Conservation (phyloP, 2,329 filamentous ascomycete species). For the Claviceps monticola region DNA sequence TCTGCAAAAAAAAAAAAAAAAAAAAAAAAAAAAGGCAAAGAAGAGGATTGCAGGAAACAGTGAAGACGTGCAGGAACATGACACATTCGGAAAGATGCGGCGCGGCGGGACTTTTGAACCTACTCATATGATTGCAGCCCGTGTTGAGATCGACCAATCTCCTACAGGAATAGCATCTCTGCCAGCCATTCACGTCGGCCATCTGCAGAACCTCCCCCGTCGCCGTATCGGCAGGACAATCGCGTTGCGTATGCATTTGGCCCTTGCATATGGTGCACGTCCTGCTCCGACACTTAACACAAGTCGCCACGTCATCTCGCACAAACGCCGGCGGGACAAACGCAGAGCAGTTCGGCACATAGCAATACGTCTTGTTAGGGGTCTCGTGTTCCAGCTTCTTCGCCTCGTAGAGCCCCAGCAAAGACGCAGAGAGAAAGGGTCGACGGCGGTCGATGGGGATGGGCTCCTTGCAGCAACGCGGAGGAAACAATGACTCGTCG, state of each 20-base stretch:
- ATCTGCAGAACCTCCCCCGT: conserved; percentile 25
- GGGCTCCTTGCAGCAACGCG: conserved; percentile 32
- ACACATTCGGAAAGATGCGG: background rate
- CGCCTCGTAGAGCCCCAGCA: conserved; percentile 22
- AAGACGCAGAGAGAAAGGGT: conserved; percentile 20
- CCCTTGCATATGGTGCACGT: conserved; percentile 42
- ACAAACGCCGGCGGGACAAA: conserved; percentile 30
- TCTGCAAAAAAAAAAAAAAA: background rate
- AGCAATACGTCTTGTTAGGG: conserved; percentile 37
- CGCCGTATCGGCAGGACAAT: conserved; percentile 32
- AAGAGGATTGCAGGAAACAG: background rate
- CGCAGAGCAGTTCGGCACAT: conserved; percentile 23
- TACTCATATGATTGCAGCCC: conserved; percentile 46
- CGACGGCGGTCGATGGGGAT: conserved; percentile 24
- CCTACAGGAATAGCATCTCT: conserved; percentile 32
- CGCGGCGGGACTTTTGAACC: no score
- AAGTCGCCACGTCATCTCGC: conserved; percentile 22
- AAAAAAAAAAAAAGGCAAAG: background rate
- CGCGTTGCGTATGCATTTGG: conserved; percentile 23
- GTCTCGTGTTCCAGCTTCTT: conserved; percentile 37
- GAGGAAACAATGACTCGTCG: conserved; percentile 41
- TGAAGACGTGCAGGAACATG: no score
- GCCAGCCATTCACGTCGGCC: conserved; percentile 33
- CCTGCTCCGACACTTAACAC: conserved; percentile 22
- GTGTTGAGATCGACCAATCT: conserved; percentile 31